Evolutionary conservation across 73 alveolate species (phyloP), one percentile per base, ranked within the genome.

Genomic region (Tetrahymena elliotti): DNA sequence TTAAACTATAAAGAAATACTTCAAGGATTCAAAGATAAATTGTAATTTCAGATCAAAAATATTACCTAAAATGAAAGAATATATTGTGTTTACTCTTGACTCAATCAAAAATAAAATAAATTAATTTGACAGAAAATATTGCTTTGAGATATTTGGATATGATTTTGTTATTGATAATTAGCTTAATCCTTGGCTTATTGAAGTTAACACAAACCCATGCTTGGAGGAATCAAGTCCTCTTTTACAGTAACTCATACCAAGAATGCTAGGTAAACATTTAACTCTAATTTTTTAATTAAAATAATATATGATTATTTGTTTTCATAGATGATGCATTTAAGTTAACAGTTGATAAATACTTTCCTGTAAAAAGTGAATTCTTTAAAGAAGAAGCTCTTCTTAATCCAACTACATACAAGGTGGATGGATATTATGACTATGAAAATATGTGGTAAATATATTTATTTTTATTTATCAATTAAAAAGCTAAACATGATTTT

Each of bases 171-270:
- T 98, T 35, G 99, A 98, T 97, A 95, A 96, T 38, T 96, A 98
- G 94, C 95, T 94, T 83, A 97, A 98, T 53, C 98, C 99, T 6
- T 98, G 98, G 98, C 96, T 98, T 27, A 97, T 98, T 33, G 99
- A 98, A 93, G 97, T 98, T 35, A 98, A 98, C 96, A 98, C 99
- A n/a, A 98, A 98, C 94, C 99, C 99, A 10, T 98, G 99, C 93
- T 84, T 98, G 35, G 99, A 98, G 93, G 98, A 97, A 93, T 96
- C 99, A 33, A 95, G 98, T 93, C 97, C 97, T 13, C 94, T 98
- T 35, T 96, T 98, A 52, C 95, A 96, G 95, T 96, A 95, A 95
- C 52, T 97, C n/a, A 92, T 98, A 52, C 99, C 99, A 33, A 96
- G 99, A 97, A 97, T 98, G 99, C 95, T 98, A n/a, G 99, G 96